These are phyloP conservation scores for Sisymbrium altissimum DNA, from an alignment of 345 rosid species.

Conservation along the genomic window DNA sequence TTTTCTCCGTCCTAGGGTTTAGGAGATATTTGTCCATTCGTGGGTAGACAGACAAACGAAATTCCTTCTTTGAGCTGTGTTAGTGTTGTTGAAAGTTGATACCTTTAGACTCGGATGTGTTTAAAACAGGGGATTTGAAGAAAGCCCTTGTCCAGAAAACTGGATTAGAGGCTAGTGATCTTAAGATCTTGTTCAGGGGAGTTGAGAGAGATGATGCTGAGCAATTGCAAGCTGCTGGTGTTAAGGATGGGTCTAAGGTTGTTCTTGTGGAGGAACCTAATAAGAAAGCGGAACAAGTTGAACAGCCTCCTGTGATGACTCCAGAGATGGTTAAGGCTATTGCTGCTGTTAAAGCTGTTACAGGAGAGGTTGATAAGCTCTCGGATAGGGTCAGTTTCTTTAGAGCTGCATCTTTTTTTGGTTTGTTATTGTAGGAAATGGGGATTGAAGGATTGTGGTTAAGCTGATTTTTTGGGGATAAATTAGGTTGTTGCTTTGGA, in stretches of 20 bases:
- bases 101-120: neutral
- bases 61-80: neutral
- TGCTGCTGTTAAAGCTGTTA: slow-evolving; percentile 49
- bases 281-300: slow-evolving; percentile 38
- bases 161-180: slow-evolving; percentile 46
- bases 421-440: neutral
- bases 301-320: slow-evolving; percentile 32
- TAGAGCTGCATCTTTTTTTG: neutral
- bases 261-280: slow-evolving; percentile 46
- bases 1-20: neutral
- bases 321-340: slow-evolving; percentile 48
- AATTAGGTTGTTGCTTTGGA: slow-evolving; percentile 71
- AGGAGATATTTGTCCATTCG: neutral
- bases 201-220: slow-evolving; percentile 65
- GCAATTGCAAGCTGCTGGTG: slow-evolving; percentile 51
- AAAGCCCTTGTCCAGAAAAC: slow-evolving; percentile 43
- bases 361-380: slow-evolving; percentile 67
- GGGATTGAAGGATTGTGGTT: neutral
- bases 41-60: neutral
- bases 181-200: slow-evolving; percentile 73
- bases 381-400: slow-evolving; percentile 58
- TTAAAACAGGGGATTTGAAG: slow-evolving; percentile 63
- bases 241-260: slow-evolving; percentile 66
- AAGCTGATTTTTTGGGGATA: neutral
- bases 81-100: neutral